These are phyloP conservation scores for Saccharum spontaneum DNA, from an alignment of 176 grass and related monocot genomes.

Conservation along the genomic window DNA sequence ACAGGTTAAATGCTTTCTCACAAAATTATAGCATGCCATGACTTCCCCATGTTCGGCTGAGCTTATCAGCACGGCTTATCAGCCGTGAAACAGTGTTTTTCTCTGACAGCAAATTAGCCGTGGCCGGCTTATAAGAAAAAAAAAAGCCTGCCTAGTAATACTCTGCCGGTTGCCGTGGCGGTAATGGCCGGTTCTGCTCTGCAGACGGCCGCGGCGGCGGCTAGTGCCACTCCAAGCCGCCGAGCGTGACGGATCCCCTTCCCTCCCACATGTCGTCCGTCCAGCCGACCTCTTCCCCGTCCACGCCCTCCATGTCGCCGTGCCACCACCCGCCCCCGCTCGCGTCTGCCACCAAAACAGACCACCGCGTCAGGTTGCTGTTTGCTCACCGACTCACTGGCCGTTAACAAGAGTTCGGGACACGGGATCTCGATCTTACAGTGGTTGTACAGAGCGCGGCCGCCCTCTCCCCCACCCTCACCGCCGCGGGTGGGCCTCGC, in stretches of 20 bases:
- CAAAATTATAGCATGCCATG: no score
- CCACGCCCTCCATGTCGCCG: conserved; percentile 73
- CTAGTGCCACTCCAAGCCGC: conserved; percentile 84
- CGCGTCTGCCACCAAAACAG: conserved; percentile 53
- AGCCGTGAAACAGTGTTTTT: no score
- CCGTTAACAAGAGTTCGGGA: neutral
- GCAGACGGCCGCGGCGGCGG: neutral
- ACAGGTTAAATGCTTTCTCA: no score
- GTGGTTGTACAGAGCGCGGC: conserved; percentile 70
- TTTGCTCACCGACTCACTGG: no score
- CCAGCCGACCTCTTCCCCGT: conserved; percentile 81
- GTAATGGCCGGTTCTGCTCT: neutral
- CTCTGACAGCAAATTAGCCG: no score
- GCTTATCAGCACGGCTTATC: no score
- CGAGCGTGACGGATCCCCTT: conserved; percentile 71
- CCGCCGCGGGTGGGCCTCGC: neutral
- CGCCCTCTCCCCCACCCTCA: neutral
- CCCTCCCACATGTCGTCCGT: conserved; percentile 86
- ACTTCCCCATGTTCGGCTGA: no score
- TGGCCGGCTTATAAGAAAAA: no score
- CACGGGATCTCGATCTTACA: conserved; percentile 49
- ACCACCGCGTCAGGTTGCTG: neutral
- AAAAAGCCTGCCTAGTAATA: no score
- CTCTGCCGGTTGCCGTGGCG: no score
- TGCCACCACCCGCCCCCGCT: conserved; percentile 79